Base-by-base conservation (phyloP, 495 filamentous ascomycete genomes). In the Amniculicola lignicola region DNA sequence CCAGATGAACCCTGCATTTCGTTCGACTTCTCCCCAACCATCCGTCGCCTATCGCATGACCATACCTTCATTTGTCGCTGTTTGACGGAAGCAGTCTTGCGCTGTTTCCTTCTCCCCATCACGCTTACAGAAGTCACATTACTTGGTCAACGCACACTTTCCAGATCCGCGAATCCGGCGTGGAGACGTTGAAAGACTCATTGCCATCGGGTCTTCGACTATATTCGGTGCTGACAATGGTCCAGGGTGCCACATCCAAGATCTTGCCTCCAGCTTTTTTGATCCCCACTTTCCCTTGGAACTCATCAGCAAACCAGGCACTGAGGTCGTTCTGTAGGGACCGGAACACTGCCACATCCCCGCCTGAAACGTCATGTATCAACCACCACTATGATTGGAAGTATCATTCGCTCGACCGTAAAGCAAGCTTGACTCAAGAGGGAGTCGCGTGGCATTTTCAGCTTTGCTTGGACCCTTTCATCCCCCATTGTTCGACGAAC, bases 221-320 rank as follows among this genome's bases (percentile, higher is more conserved):
- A 11, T 41, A 10, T 41, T 41, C 37, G 6, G 37, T 41, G 37
- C 37, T 41, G 9, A 41, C 37, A 19, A 10, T 10, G 9, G 6
- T 18, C 10, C 37, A 41, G 37, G 16, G 6, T 19, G 10, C 37
- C 6, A 41, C 37, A n/a, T 35, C 18, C 10, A 18, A 41, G 37
- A 10, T 39, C 29, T 39, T 51, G 47, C 5, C 23, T 4, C 33
- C 16, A 19, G 9, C 16, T 11, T n/a, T 39, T 12, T 39, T 38
- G 37, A 33, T 42, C 37, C 18, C 7, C 31, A 2, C 43, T 4
- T 7, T 31, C 23, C 22, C 18, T 29, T 10, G 29, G 2, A 7
- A 33, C 52, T 48, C 23, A 48, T 22, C 31, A 36, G 31, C 52
- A 41, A 56, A 56, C 52, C 52, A 56, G 28, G 48, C 11, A 6